phyloP scores from a whole-genome alignment of 1,139 yeast genomes.

The Yamadazyma aaseri region DNA sequence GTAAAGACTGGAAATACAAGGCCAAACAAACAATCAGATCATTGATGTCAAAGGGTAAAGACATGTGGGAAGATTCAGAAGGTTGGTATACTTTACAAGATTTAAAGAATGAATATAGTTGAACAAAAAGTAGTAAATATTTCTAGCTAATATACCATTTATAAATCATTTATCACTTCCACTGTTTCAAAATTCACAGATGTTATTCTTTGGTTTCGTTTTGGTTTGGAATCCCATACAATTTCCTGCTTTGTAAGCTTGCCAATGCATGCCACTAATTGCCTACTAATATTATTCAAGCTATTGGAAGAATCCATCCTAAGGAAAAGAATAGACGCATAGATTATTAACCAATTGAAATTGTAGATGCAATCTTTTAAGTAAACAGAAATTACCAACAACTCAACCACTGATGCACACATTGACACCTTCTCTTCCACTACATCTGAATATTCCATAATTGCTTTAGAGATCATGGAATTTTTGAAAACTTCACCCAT shows the following conservation, averaged over 20 bases:
- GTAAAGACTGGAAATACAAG: slow-evolving; percentile 90
- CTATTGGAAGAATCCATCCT: slow-evolving; percentile 45
- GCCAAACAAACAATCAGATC: slow-evolving; percentile 71
- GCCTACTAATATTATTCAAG: slow-evolving; percentile 16
- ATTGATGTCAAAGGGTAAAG: slow-evolving; percentile 75
- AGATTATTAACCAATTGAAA: slow-evolving; percentile 27
- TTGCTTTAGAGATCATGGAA: slow-evolving; percentile 27
- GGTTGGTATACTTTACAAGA: slow-evolving; percentile 70
- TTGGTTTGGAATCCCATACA: neutral
- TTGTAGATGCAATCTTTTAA: slow-evolving; percentile 22
- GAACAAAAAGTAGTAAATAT: neutral
- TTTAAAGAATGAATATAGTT: slow-evolving; percentile 40
- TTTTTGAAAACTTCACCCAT: slow-evolving; percentile 37
- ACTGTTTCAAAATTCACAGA: slow-evolving; percentile 30
- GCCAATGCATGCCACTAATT: neutral
- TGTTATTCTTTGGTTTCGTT: slow-evolving; percentile 18
- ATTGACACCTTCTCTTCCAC: slow-evolving; percentile 37
- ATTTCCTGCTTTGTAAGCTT: neutral
- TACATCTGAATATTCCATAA: slow-evolving; percentile 31
- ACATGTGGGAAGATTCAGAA: slow-evolving; percentile 74
- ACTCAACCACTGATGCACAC: slow-evolving; percentile 40
- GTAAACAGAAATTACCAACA: slow-evolving; percentile 29
- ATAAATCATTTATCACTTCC: slow-evolving; percentile 27
- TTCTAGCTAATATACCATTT: neutral
- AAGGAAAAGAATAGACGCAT: slow-evolving; percentile 35